Percentiles rank a stretch among this genome's conserved stretches.
phyloP scores from a whole-genome alignment of 441 rosid genomes.

The Biscutella auriculata region DNA sequence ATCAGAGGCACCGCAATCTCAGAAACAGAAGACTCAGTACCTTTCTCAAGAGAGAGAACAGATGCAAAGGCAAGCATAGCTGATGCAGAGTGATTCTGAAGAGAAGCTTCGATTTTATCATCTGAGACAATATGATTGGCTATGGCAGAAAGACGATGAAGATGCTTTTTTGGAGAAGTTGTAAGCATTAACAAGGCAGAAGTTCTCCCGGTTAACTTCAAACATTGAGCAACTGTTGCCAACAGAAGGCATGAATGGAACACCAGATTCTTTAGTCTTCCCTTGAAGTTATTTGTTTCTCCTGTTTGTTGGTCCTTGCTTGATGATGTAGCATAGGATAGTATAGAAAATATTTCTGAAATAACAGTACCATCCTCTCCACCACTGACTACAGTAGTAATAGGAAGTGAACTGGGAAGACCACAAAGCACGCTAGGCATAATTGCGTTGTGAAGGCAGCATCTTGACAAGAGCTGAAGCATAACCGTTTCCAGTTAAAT shows the following conservation, averaged over 20 bases:
- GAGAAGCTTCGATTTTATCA: constrained; percentile 42
- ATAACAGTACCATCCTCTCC: constrained; percentile 87
- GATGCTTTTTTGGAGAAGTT: constrained; percentile 71
- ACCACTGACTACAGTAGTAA: constrained; percentile 74
- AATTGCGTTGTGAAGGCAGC: constrained; percentile 73
- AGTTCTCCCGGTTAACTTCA: constrained; percentile 73
- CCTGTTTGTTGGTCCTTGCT: constrained; percentile 51
- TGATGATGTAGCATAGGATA: constrained; percentile 40
- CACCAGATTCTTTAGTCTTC: constrained; percentile 52
- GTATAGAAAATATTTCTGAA: constrained; percentile 65
- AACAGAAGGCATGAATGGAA: constrained; percentile 61
- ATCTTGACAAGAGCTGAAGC: constrained; percentile 75
- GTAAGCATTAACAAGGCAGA: constrained; percentile 86
- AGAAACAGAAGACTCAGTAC: constrained; percentile 60
- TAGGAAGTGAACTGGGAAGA: constrained; percentile 80
- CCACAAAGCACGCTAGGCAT: constrained; percentile 83
- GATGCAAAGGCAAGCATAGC: constrained; percentile 94
- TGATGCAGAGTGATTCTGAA: constrained; percentile 65
- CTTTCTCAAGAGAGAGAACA: constrained; percentile 80
- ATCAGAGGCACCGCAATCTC: constrained; percentile 81
- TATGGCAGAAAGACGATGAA: constrained; percentile 65
- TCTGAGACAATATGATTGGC: constrained; percentile 62
- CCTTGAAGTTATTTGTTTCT: constrained; percentile 42
- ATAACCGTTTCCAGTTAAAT: constrained; percentile 6
- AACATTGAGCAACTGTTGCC: constrained; percentile 72